phyloP scores from a whole-genome alignment of 768 basidiomycete species.

The Hirschioporus abietinus region DNA sequence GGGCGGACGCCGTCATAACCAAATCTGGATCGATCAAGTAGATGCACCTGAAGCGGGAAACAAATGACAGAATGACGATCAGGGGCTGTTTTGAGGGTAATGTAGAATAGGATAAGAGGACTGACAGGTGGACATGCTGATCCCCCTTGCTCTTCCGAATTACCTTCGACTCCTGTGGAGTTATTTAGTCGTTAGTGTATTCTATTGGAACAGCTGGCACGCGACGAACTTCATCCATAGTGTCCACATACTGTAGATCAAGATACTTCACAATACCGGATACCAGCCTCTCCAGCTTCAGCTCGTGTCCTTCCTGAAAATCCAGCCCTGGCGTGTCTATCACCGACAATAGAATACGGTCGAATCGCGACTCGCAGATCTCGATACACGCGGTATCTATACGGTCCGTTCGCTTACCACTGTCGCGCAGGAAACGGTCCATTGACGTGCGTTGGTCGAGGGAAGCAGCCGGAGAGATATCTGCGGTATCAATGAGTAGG shows the following conservation, averaged over 20 bases:
- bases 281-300: constrained; percentile 77
- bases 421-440: constrained; percentile 57
- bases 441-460: constrained; percentile 64
- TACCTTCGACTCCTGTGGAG: constrained; percentile 76
- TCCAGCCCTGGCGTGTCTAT: constrained; percentile 86
- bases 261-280: constrained; percentile 69
- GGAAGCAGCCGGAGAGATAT: constrained; percentile 73
- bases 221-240: constrained; percentile 71
- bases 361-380: constrained; percentile 79
- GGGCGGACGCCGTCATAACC: constrained; percentile 50
- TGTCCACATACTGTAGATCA: constrained; percentile 77
- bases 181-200: constrained; percentile 3
- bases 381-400: constrained; percentile 72
- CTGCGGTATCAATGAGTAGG: constrained; percentile 78
- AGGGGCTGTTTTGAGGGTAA: constrained; percentile 14
- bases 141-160: constrained; percentile 83
- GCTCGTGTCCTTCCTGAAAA: constrained; percentile 64
- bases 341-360: constrained; percentile 71
- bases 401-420: constrained; percentile 51
- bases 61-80: constrained; percentile 15
- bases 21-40: constrained; percentile 80
- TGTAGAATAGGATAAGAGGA: not conserved
- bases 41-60: constrained; percentile 52
- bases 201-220: not conserved
- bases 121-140: constrained; percentile 85